These are phyloP conservation scores for Didymosphaeria variabile DNA, from an alignment of 2,329 filamentous ascomycete species.

Conservation along the genomic window DNA sequence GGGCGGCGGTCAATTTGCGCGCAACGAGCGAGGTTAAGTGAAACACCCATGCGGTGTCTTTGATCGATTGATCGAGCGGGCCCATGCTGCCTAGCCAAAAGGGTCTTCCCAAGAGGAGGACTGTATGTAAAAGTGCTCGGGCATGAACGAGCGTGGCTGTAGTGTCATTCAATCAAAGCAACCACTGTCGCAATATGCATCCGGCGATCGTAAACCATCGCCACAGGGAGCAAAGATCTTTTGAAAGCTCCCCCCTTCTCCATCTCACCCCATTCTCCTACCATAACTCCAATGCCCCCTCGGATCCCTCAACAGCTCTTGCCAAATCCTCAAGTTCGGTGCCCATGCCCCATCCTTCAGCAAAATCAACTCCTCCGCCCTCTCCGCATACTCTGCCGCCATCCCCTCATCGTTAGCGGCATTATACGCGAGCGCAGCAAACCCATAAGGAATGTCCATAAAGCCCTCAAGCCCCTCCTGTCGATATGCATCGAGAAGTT, in stretches of 20 bases:
- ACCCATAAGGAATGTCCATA: slow-evolving; percentile 51
- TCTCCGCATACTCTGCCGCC: slow-evolving; percentile 45
- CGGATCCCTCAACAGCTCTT: slow-evolving; percentile 38
- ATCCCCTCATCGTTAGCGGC: slow-evolving; percentile 34
- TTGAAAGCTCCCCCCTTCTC: not conserved
- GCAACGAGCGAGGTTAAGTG: not conserved
- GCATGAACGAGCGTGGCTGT: too few species aligned
- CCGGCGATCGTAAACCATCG: too few species aligned
- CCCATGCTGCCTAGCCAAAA: not conserved
- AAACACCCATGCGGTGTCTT: not conserved
- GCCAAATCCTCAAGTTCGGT: slow-evolving; percentile 45
- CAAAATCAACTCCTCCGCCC: slow-evolving; percentile 45
- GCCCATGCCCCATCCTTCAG: slow-evolving; percentile 51
- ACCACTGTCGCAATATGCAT: too few species aligned
- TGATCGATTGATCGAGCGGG: not conserved
- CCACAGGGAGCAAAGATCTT: not conserved
- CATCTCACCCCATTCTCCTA: slow-evolving; percentile 12
- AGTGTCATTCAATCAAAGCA: too few species aligned
- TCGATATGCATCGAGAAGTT: slow-evolving; percentile 47
- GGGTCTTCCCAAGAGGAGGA: not conserved
- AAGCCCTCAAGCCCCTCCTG: slow-evolving; percentile 51
- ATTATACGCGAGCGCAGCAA: slow-evolving; percentile 53
- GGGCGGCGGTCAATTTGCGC: not conserved
- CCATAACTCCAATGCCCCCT: slow-evolving; percentile 45
- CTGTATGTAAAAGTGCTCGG: too few species aligned